Conservation (phyloP, 495 filamentous ascomycete species). For the Lineolata rhizophorae region DNA sequence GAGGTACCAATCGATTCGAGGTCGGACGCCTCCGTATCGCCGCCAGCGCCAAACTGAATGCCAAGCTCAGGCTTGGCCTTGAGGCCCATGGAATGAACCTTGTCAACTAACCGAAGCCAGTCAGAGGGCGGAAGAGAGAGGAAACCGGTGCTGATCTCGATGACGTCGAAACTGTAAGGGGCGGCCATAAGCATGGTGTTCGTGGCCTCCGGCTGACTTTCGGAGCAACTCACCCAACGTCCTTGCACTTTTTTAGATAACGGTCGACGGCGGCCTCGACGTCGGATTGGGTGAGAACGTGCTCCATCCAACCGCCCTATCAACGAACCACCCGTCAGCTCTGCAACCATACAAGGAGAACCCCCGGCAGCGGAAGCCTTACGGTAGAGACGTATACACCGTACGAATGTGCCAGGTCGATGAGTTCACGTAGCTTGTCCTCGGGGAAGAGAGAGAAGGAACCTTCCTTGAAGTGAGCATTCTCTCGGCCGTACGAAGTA, state of each 20-base stretch:
- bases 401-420: slow-evolving; percentile 30
- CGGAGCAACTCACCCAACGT: no score
- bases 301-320: slow-evolving; percentile 34
- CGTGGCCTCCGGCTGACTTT: no score
- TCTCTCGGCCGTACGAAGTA: no score
- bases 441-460: slow-evolving; percentile 32
- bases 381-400: slow-evolving; percentile 33
- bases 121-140: slow-evolving; percentile 31
- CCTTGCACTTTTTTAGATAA: slow-evolving; percentile 29
- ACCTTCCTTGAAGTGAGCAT: no score
- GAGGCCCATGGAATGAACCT: slow-evolving; percentile 27
- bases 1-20: slow-evolving; percentile 29
- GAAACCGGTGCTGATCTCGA: slow-evolving; percentile 33
- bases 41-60: slow-evolving; percentile 38
- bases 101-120: slow-evolving; percentile 33
- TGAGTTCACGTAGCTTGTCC: slow-evolving; percentile 24
- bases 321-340: no score
- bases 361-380: no score
- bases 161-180: slow-evolving; percentile 34
- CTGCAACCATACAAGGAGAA: no score
- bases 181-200: no score
- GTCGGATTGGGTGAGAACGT: slow-evolving; percentile 28
- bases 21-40: slow-evolving; percentile 27
- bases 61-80: slow-evolving; percentile 37
- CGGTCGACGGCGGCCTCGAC: slow-evolving; percentile 24